Evolutionary conservation across 75 land plant genomes (phyloP), one percentile per base, ranked within the genome.

Genomic region (Pinus albicaulis): DNA sequence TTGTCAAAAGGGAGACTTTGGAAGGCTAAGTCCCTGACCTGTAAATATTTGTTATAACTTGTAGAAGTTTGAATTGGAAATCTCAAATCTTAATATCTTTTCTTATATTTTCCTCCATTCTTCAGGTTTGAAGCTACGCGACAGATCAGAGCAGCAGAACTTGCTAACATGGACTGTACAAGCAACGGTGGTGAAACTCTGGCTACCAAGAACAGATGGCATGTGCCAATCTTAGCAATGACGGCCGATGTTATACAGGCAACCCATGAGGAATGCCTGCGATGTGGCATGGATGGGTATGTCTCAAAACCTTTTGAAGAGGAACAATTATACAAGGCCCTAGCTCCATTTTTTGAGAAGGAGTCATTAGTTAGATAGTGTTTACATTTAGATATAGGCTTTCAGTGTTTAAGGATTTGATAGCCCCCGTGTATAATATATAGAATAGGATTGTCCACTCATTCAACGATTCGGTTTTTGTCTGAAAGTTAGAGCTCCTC

Each of bases 161-260:
- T 22, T 12, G 61, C 71, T 11, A 20, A 70, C 55, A 87, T 83
- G 78, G 77, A 85, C 10, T 63, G 68, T 8, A 81, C 24, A 75
- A 58, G 62, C 62, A 38, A 31, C 41, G 17, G 72, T 8, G 69
- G 72, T 81, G 41, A 79, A 86, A 38, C 19, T 2, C 17, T 77
- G 84, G 23, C 81, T 79, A 76, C 20, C 25, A 5, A 56, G 44
- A 71, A 41, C 15, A 68, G 77, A 1, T 92, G 93, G 89, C 92
- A 89, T 57, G 77, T 87, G 24, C 98, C 98, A 28, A 95, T 95
- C 52, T 81, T 95, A 83, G 98, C 98, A 38, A 95, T 95, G 98
- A 95, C 98, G 44, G 98, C 98, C 55, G 98, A 95, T 79, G 98
- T 95, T 3, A 95, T 95, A 48, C 96, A 95, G 73, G 98, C 98